Conservation (phyloP, 495 filamentous ascomycete genomes). For the Platismatia glauca region DNA sequence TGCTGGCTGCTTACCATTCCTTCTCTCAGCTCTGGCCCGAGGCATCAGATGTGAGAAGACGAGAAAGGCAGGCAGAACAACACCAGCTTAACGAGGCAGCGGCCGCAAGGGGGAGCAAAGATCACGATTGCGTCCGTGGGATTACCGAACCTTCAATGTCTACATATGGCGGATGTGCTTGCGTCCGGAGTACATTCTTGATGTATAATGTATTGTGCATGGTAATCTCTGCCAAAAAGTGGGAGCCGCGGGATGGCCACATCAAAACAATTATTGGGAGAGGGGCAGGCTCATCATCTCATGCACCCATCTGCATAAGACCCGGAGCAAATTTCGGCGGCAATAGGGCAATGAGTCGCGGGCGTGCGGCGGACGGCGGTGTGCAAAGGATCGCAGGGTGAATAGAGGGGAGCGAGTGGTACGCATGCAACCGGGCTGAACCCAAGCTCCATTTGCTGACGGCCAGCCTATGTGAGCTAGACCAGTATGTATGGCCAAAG, state of each 20-base stretch:
- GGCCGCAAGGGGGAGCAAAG: background rate
- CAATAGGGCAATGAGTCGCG: slow-evolving; percentile 3
- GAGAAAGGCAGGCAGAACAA: slow-evolving; percentile 3
- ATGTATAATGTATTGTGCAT: slow-evolving; percentile 1
- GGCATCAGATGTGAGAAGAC: background rate
- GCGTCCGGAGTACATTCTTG: background rate
- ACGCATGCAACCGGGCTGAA: slow-evolving; percentile 10
- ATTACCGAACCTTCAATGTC: background rate
- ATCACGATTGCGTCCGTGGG: background rate
- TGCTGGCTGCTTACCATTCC: background rate
- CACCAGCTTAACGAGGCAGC: too few relatives aligned
- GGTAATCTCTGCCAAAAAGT: background rate
- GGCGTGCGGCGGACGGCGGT: slow-evolving; percentile 3
- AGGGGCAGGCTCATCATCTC: slow-evolving; percentile 8
- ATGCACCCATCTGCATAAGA: slow-evolving; percentile 3
- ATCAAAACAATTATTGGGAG: background rate
- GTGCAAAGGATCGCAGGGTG: background rate
- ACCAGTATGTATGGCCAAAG: background rate
- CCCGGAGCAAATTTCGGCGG: slow-evolving; percentile 14
- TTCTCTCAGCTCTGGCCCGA: background rate
- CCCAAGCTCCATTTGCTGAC: background rate
- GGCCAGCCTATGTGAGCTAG: slow-evolving; percentile 2
- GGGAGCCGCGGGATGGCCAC: slow-evolving; percentile 9
- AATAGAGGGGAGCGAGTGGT: slow-evolving; percentile 10
- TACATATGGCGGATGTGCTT: background rate